Percentiles rank a stretch among this genome's conserved stretches.
Conservation (phyloP, 2,329 filamentous ascomycete genomes). For the Calonectria henricotiae region DNA sequence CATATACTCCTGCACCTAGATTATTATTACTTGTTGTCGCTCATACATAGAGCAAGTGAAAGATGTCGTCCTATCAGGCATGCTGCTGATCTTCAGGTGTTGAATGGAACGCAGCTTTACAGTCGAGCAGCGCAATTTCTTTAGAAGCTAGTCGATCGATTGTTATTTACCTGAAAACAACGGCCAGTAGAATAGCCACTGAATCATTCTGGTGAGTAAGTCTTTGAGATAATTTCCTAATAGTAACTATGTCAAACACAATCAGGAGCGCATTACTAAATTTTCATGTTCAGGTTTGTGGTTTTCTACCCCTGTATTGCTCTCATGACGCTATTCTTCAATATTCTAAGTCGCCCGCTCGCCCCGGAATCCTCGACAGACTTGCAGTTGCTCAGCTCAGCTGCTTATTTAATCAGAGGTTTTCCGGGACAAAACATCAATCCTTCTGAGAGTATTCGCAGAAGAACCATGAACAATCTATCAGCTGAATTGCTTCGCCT, state of each 20-base stretch:
- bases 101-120: constrained; percentile 63
- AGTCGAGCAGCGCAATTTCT: constrained; percentile 69
- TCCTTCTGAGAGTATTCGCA: neutral
- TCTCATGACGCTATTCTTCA: constrained; percentile 70
- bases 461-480: neutral
- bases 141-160: constrained; percentile 72
- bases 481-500: neutral
- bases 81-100: constrained; percentile 38
- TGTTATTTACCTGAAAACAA: constrained; percentile 64
- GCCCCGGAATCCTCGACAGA: constrained; percentile 63
- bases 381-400: constrained; percentile 63
- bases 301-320: constrained; percentile 73
- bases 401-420: constrained; percentile 35
- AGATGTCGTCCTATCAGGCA: constrained; percentile 58
- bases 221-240: neutral
- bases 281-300: constrained; percentile 61
- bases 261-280: neutral
- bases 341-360: constrained; percentile 67
- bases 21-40: constrained; percentile 71
- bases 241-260: too few relatives aligned
- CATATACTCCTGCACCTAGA: constrained; percentile 68
- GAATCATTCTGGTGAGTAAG: constrained; percentile 67
- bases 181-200: constrained; percentile 61
- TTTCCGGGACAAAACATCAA: neutral
- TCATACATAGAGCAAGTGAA: constrained; percentile 71